Base-by-base conservation (phyloP, 192 early-diverging fungal species). In the Gamsiella multidivaricata region DNA sequence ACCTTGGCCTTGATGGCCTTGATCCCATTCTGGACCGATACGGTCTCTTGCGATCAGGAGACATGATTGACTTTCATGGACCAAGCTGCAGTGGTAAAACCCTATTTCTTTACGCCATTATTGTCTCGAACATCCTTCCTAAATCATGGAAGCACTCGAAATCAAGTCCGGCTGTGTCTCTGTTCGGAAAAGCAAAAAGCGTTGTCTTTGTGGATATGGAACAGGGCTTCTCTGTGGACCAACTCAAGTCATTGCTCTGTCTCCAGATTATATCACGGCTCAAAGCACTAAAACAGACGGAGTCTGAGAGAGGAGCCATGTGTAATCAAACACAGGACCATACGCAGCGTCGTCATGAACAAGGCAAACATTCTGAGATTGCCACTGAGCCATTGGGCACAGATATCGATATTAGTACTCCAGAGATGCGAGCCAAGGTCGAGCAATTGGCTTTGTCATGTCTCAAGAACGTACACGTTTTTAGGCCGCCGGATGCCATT, bases 191-290 rank as follows among this genome's bases (percentile, higher is more conserved):
- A 34, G 58, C 74, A 18, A 55, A 45, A 34, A 63, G 60, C 53
- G 74, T 78, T 3, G 11, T 69, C 0, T 78, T 78, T 25, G 18
- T 78, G 2, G 74, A 78, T 23, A 22, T 78, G 36, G 74, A 78
- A 26, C 65, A 52, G 32, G 74, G 74, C 0, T 69, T 78, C 50
- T 60, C 41, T 0, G 61, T 23, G 0, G 39, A 69, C 9, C 41
- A 52, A 17, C 9, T 78, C n/a, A 51, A 51, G 8, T 25, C 3
- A 2, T 33, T 78, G 28, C 50, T 78, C 6, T 32, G 60, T 17
- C 45, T 42, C 1, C 59, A 66, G 37, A 61, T 76, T 26, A 22
- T 49, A 7, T 2, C 33, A n/a, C 39, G 46, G 23, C 25, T 61
- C 15, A 15, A 6, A 22, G 5, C 11, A 11, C 39, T 29, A 25